These are phyloP conservation scores for Isatis lusitanica DNA, from an alignment of 441 rosid genomes.

Conservation along the genomic window DNA sequence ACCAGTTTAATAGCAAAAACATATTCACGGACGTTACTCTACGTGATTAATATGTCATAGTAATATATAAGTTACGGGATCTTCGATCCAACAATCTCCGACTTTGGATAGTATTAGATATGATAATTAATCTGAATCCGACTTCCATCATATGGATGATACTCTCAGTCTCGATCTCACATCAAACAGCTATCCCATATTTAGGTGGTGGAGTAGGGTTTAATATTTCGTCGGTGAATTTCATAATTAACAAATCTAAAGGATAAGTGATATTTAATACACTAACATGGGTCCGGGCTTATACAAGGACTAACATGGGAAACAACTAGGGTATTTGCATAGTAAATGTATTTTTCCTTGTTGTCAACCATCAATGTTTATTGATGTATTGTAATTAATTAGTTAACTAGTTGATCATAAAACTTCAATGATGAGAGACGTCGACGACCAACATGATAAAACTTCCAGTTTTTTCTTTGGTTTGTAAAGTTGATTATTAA, in stretches of 20 bases:
- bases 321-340: constrained; percentile 32
- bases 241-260: constrained; percentile 17
- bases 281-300: constrained; percentile 31
- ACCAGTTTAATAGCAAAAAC: neutral
- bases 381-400: constrained; percentile 6
- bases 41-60: neutral
- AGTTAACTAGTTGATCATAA: neutral
- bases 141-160: neutral
- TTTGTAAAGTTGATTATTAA: neutral
- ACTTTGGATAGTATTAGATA: neutral
- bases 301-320: constrained; percentile 33
- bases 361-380: constrained; percentile 16
- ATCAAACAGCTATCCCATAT: neutral
- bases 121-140: neutral
- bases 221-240: constrained; percentile 30
- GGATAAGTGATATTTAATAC: constrained; percentile 34
- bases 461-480: neutral
- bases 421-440: constrained; percentile 11
- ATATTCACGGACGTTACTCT: neutral
- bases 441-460: constrained; percentile 8
- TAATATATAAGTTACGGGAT: neutral
- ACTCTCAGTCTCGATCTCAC: neutral
- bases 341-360: constrained; percentile 16
- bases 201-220: neutral
- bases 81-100: neutral